Conservation (phyloP, 306 rosid species). For the Lagenaria siceraria region DNA sequence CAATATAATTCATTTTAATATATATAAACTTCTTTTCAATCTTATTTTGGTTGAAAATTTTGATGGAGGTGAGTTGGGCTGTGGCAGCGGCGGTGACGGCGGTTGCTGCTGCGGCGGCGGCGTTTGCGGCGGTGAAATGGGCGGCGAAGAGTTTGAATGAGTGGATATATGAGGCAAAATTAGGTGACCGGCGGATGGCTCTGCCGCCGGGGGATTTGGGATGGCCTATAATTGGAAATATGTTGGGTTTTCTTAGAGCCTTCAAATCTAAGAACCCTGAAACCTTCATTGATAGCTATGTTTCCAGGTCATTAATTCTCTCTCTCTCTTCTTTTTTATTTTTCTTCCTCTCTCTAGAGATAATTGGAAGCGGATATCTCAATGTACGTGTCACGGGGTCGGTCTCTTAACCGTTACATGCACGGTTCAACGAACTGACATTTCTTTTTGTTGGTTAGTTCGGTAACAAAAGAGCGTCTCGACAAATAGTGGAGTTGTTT, state of each 20-base stretch:
- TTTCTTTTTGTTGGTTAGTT: no score
- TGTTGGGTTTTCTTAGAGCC: conserved; percentile 21
- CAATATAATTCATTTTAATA: background rate
- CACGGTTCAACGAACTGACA: background rate
- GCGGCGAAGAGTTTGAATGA: conserved; percentile 33
- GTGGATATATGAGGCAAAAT: conserved; percentile 29
- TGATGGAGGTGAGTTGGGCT: background rate
- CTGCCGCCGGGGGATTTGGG: conserved; percentile 45
- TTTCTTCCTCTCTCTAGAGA: background rate
- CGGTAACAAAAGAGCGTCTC: no score
- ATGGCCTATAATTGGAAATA: conserved; percentile 34
- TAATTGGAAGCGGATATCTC: background rate
- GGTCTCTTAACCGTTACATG: background rate
- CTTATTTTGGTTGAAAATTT: background rate
- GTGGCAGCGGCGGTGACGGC: conserved; percentile 13
- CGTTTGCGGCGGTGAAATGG: conserved; percentile 15
- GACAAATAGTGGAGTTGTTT: no score
- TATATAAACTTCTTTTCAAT: background rate
- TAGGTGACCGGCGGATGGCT: conserved; percentile 6
- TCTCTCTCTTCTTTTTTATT: background rate
- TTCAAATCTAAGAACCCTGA: conserved; percentile 21
- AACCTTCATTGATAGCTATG: conserved; percentile 18
- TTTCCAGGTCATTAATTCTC: conserved; percentile 16
- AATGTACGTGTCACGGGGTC: no score
- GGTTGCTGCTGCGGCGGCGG: background rate